Evolutionary conservation across 176 grass and related monocot genomes (phyloP), one percentile per base, ranked within the genome.

Genomic region (Musa itinerans): DNA sequence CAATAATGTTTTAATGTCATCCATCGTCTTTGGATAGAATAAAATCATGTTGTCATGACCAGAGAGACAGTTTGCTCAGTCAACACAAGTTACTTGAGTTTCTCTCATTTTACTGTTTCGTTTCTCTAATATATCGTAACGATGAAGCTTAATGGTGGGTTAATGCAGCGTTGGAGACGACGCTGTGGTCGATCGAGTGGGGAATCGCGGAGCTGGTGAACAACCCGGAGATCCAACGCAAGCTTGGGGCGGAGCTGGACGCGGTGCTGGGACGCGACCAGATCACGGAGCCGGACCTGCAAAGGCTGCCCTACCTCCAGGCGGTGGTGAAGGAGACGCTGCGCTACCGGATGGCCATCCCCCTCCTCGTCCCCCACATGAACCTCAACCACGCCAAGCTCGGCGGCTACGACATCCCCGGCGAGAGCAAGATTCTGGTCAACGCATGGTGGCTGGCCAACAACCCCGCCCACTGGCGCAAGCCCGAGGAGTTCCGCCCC

Each of bases 331-430:
- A 17, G 21, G 71, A 73, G 71, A 55, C 71, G n/a, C 71, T 73
- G 21, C 71, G 71, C 11, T 16, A 24, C 52, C 52, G 71, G 3
- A 73, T 73, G 71, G 71, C 71, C 52, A 73, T 73, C 20, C 71
- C 71, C 12, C 71, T 73, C 71, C 71, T 73, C 20, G 71, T 73
- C 71, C 71, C 71, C 71, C 71, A 73, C 71, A 73, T 73, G 71
- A 73, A 73, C 51, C 20, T 73, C 10, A 20, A 73, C 52, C 51
- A 73, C 71, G 71, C 71, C 71, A 73, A 27, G 71, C 71, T 73
- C 71, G 22, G 0, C 22, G 71, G 20, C 71, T 73, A 8, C 51
- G 71, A 73, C 52, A 27, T 73, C 52, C 71, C 71, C 52, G 71
- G 51, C 71, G 71, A 73, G 71, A 73, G 71, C 71, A 73, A 73